Conservation (phyloP, 345 rosid species). For the Abelmoschus esculentus region DNA sequence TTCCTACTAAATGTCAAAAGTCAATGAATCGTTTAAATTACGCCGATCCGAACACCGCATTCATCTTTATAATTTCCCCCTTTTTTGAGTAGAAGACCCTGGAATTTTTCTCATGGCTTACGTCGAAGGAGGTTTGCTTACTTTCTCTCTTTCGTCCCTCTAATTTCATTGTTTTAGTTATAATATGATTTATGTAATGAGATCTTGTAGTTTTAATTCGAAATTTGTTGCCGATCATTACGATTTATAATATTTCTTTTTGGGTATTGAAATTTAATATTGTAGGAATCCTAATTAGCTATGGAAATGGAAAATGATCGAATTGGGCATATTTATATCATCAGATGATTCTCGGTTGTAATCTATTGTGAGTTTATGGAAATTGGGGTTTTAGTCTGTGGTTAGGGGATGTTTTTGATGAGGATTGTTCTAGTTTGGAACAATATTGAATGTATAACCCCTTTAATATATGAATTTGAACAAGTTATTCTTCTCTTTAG, state of each 20-base stretch:
- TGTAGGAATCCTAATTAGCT: not conserved
- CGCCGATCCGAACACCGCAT: not conserved
- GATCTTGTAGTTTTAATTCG: not conserved
- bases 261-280: not conserved
- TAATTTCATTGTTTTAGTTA: not conserved
- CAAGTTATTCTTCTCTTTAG: not conserved
- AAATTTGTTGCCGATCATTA: not conserved
- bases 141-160: not conserved
- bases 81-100: not conserved
- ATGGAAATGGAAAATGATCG: not conserved
- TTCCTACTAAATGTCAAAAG: not conserved
- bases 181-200: not conserved
- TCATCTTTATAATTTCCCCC: not conserved
- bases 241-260: not conserved
- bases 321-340: not conserved
- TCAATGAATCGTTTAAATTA: not conserved
- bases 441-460: not conserved
- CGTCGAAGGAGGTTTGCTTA: slow-evolving; percentile 1
- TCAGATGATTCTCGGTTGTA: not conserved
- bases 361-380: not conserved
- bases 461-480: not conserved
- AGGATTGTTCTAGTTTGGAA: not conserved
- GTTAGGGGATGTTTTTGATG: not conserved
- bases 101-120: slow-evolving; percentile 9
- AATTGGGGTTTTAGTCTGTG: not conserved